Evolutionary conservation across 495 filamentous ascomycete species (phyloP).

Genomic region (Talaromyces trachyspermus): DNA sequence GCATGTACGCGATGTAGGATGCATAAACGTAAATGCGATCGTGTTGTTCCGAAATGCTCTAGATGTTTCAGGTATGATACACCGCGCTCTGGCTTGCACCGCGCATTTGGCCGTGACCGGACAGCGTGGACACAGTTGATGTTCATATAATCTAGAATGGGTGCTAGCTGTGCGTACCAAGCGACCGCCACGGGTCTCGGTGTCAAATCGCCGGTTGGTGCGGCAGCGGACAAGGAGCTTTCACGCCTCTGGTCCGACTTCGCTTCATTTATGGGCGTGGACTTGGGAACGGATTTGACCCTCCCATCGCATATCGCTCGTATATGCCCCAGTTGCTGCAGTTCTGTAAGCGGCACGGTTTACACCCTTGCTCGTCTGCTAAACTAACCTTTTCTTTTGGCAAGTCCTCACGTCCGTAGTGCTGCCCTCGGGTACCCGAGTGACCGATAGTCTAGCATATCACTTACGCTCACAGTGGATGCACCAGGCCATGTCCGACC

Average conservation of each 20-base stretch:
- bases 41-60: background rate
- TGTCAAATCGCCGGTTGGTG: background rate
- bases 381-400: background rate
- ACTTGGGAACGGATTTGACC: background rate
- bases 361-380: background rate
- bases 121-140: background rate
- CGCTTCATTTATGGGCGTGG: background rate
- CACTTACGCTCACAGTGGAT: background rate
- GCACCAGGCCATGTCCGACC: background rate
- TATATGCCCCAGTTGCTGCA: background rate
- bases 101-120: background rate
- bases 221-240: background rate
- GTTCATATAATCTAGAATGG: background rate
- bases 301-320: background rate
- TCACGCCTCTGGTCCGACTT: background rate
- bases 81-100: too few relatives aligned
- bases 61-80: background rate
- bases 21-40: background rate
- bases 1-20: background rate
- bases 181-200: too few relatives aligned
- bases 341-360: background rate
- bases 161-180: too few relatives aligned
- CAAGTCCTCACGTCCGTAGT: background rate
- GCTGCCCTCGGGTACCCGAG: background rate
- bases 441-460: background rate